Percentiles rank a stretch among this genome's conserved stretches.
Evolutionary conservation across 768 basidiomycete genomes (phyloP).

Genomic region (Kwoniella shandongensis): DNA sequence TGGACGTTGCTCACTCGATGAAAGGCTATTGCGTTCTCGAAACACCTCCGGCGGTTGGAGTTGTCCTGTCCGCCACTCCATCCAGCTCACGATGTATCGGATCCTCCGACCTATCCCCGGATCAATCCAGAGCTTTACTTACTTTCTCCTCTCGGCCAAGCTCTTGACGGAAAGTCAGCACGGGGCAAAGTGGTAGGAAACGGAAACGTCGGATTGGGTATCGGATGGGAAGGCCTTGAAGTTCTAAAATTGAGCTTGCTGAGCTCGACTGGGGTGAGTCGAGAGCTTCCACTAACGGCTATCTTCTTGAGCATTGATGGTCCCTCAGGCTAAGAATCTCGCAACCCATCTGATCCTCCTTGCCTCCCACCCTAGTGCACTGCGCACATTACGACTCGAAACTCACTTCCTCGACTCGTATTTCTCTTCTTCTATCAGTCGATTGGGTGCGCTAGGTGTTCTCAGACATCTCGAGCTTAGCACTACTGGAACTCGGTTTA

Average conservation of each 20-base stretch:
- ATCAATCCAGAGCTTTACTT: constrained; percentile 1
- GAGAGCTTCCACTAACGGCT: neutral
- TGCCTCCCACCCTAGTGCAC: neutral
- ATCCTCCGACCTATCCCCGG: constrained; percentile 1
- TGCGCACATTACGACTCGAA: constrained; percentile 5
- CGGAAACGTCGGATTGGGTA: constrained; percentile 12
- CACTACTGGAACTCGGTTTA: constrained; percentile 24
- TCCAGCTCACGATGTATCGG: neutral
- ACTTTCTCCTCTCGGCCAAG: neutral
- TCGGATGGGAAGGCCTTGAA: constrained; percentile 18
- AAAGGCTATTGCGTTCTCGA: constrained; percentile 5
- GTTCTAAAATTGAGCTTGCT: constrained; percentile 7
- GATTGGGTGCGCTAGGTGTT: constrained; percentile 13
- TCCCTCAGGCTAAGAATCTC: constrained; percentile 12
- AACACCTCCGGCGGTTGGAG: neutral
- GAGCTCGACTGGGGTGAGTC: constrained; percentile 19
- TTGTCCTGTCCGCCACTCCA: constrained; percentile 5
- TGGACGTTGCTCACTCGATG: neutral
- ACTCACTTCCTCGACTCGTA: constrained; percentile 23
- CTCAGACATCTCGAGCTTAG: constrained; percentile 16
- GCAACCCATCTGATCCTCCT: constrained; percentile 16
- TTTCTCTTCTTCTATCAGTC: constrained; percentile 12
- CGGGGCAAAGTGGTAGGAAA: constrained; percentile 1
- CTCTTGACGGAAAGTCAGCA: neutral
- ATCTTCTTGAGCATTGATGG: neutral